These are phyloP conservation scores for Alnus rubra DNA, from an alignment of 306 rosid genomes.

Conservation along the genomic window DNA sequence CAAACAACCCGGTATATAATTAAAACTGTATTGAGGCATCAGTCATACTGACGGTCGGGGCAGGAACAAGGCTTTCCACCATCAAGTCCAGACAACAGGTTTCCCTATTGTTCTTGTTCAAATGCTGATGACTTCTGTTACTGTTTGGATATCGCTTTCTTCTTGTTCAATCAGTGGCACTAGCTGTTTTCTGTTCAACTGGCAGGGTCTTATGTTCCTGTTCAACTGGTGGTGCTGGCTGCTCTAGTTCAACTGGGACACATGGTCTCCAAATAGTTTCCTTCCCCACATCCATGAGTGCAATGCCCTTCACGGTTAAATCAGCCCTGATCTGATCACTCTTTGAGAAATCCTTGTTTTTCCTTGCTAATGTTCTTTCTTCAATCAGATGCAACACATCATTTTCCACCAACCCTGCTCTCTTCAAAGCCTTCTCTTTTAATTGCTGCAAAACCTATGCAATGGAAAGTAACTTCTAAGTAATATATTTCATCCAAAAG, in stretches of 20 bases:
- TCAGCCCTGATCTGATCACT: slow-evolving; percentile 77
- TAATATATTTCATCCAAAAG: not conserved
- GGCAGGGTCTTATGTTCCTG: not conserved
- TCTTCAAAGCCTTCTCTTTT: slow-evolving; percentile 72
- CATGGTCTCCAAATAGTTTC: slow-evolving; percentile 86
- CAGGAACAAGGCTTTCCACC: slow-evolving; percentile 16
- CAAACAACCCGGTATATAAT: not conserved
- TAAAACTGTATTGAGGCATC: slow-evolving; percentile 21
- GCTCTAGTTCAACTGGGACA: slow-evolving; percentile 38
- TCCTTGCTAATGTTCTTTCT: slow-evolving; percentile 79
- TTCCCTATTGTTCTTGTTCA: slow-evolving; percentile 32
- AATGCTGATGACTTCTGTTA: slow-evolving; percentile 12
- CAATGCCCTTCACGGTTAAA: slow-evolving; percentile 71
- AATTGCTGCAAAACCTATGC: slow-evolving; percentile 77
- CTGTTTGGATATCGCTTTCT: not conserved
- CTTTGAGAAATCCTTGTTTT: slow-evolving; percentile 62
- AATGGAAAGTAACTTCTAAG: slow-evolving; percentile 21
- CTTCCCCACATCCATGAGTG: slow-evolving; percentile 83
- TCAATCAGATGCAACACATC: slow-evolving; percentile 63
- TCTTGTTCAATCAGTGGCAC: not conserved
- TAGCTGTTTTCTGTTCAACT: slow-evolving; percentile 5
- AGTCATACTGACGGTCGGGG: not conserved
- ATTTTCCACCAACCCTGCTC: slow-evolving; percentile 70
- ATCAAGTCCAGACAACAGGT: slow-evolving; percentile 19
- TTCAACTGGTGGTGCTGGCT: slow-evolving; percentile 28